Evolutionary conservation across 83 land plant genomes (phyloP).

Genomic region (Isoetes engelmannii): DNA sequence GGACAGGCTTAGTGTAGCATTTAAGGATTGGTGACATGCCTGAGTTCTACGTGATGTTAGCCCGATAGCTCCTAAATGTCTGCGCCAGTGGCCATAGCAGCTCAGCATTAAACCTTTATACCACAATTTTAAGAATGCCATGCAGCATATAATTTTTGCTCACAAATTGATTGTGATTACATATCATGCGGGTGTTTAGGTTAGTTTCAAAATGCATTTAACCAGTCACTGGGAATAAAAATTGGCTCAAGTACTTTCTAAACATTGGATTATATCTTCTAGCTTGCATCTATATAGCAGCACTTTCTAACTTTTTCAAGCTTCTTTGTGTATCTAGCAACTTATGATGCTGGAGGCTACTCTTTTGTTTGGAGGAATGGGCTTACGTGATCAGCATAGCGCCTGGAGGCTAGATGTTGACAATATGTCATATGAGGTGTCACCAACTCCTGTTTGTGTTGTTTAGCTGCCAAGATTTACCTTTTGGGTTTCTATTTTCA

Average conservation of each 20-base stretch:
- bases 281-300: neutral
- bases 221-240: too few species aligned
- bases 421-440: conserved; percentile 80
- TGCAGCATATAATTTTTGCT: too few species aligned
- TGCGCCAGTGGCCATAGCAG: too few species aligned
- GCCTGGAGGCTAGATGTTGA: conserved; percentile 77
- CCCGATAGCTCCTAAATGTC: too few species aligned
- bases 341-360: conserved; percentile 54
- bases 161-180: too few species aligned
- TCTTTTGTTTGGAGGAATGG: conserved; percentile 46
- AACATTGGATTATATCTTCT: neutral
- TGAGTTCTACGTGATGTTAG: too few species aligned
- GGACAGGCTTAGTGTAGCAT: too few species aligned
- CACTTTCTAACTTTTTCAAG: neutral
- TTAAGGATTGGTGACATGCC: too few species aligned
- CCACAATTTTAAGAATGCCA: too few species aligned
- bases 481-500: conserved; percentile 13
- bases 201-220: too few species aligned
- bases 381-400: conserved; percentile 58
- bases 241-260: neutral
- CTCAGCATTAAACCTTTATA: too few species aligned
- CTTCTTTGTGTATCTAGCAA: conserved; percentile 36
- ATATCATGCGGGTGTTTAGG: too few species aligned
- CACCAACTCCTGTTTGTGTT: neutral
- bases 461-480: conserved; percentile 11